Base-by-base conservation (phyloP, 73 alveolate species). In the Uronychia binucleata region DNA sequence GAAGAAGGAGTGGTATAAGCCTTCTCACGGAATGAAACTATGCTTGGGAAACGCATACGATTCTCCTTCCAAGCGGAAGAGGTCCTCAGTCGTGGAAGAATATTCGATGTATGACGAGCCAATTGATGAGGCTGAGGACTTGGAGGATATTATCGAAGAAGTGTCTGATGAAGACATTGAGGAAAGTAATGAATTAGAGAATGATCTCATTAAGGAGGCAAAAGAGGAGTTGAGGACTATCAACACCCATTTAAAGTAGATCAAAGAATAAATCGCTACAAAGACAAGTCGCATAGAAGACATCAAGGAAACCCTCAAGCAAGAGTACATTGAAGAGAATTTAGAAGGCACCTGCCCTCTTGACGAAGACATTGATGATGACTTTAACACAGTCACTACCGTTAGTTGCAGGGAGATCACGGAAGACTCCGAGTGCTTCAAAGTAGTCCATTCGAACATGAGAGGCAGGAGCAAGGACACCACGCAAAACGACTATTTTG, bases 1-100 rank as follows among this genome's bases (percentile, higher is more conserved):
- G 57, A 88, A 84, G 74, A 30, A 89, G 57, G 79, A 30, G n/a
- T 74, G 84, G 67, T 89, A 89, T 57, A 77, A 90, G 76, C 94
- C 94, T 29, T 88, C 94, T 5, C 77, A 83, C 30, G 94, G 86
- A 28, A 77, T 88, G 82, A 80, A 88, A 33, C 26, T 25, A 46
- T 31, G 75, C 57, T 77, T 88, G 26, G 89, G 89, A 46, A n/a
- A n/a, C n/a, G 5, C 67, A 11, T 19, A 5, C n/a, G 67, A 46
- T 46, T 46, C 67, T 46, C 67, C 67, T 46, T 46, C 67, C 5
- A 67, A 67, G 32, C 5, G 32, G 26, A 28, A 28, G 32, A 67
- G 58, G 33, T 34, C 57, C 76, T 33, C 57, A 60, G 58, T 81
- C 28, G 88, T 34, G 29, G 88, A 81, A 31, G 88, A 81, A 33